Base-by-base conservation (phyloP, 352 stramenopile species). In the Aphanomyces cochlioides region DNA sequence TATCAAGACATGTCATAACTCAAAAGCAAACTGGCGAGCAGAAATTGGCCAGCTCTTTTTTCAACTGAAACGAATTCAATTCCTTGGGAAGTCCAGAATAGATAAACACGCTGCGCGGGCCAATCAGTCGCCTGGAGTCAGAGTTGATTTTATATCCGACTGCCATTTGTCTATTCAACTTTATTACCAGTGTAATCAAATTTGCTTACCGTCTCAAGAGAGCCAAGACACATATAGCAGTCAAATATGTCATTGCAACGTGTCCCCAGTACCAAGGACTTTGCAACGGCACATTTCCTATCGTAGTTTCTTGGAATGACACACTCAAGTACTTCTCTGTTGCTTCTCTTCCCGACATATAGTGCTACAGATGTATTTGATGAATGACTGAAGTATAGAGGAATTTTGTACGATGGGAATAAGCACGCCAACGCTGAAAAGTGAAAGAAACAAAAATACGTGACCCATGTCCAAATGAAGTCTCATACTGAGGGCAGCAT, bases 261-360 rank as follows among this genome's bases (percentile, higher is more conserved):
- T 93, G 85, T 10, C 74, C 75, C 85, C 85, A 93, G 69, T 87
- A 89, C 84, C 85, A 93, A 47, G 85, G 64, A 64, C 85, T 93
- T 54, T 84, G 77, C 0, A 93, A 74, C 21, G 85, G 85, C 17
- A 93, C 85, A 59, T 93, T 93, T 60, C 85, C 90, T 56, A 90
- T 84, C n/a, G 85, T 93, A 21, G 82, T 90, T 47, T 84, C 77
- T 74, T 90, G 81, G 64, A 89, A 93, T 38, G 82, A 86, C 34
- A 79, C 17, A 37, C 43, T 37, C 64, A 50, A 61, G 15, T 41
- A 70, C 43, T 12, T 6, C 7, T 36, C 72, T 8, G 75, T 73
- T 10, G 74, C 72, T 21, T 77, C 72, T 57, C 78, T 83, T 28
- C 84, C 84, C 19, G 84, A 87, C 17, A 83, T n/a, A 41, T 87